These are phyloP conservation scores for Stemphylium vesicarium DNA, from an alignment of 2,329 filamentous ascomycete species.

Conservation along the genomic window DNA sequence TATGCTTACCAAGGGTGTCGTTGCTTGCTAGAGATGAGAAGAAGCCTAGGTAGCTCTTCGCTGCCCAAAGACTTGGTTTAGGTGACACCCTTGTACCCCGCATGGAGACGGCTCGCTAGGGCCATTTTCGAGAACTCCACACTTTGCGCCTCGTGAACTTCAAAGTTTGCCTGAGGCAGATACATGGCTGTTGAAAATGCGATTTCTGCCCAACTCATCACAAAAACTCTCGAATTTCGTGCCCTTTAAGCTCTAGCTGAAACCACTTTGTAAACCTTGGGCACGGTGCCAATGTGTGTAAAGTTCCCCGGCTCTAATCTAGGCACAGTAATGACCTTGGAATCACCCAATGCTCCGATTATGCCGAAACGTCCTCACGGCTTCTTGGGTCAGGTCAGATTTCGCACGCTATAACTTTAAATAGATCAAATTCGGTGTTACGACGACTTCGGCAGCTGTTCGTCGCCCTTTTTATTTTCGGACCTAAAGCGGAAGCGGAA, in stretches of 20 bases:
- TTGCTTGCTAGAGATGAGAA: not conserved
- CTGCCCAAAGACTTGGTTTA: not conserved
- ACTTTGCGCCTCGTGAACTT: not conserved
- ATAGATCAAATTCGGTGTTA: no score
- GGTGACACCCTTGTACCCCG: conserved; percentile 1
- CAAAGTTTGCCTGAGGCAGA: not conserved
- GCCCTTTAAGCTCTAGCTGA: no score
- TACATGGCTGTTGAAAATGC: not conserved
- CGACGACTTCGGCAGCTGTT: no score
- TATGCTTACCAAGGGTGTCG: not conserved
- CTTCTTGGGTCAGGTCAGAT: no score
- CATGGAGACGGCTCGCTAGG: conserved; percentile 2
- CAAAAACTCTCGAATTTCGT: no score
- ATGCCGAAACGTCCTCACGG: no score
- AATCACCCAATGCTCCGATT: no score
- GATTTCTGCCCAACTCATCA: not conserved
- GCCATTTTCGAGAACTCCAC: not conserved
- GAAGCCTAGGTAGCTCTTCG: not conserved
- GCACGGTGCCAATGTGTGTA: no score
- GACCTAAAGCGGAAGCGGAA: not conserved
- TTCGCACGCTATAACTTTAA: no score
- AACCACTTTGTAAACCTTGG: no score
- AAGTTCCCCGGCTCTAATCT: no score
- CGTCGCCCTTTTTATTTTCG: not conserved
- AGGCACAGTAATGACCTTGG: no score